phyloP scores from a whole-genome alignment of 371 early-diverging fungal species.

The Lichtheimia ornata region DNA sequence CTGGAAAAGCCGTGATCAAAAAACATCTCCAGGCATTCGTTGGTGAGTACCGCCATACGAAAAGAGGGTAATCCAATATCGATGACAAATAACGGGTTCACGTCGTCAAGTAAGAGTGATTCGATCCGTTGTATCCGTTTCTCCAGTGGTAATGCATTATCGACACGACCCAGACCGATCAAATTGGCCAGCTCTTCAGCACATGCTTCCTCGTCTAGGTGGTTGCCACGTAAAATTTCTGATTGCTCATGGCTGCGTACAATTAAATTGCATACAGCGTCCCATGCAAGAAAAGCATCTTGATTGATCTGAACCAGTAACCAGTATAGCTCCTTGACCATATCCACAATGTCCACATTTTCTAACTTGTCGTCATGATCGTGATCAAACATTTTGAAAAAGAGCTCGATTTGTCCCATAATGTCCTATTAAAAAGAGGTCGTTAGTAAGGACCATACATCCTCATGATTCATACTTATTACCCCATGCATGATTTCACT shows the following conservation, averaged over 20 bases:
- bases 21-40: conserved; percentile 67
- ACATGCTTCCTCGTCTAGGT: conserved; percentile 14
- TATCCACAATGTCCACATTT: conserved; percentile 75
- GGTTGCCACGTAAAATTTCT: conserved; percentile 31
- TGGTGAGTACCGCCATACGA: conserved; percentile 69
- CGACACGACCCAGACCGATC: conserved; percentile 5
- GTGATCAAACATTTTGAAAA: conserved; percentile 81
- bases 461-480: conserved; percentile 14
- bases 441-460: not conserved
- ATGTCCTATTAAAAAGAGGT: conserved; percentile 59
- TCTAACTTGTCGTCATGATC: conserved; percentile 65
- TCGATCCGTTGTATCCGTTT: conserved; percentile 20
- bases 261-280: conserved; percentile 63
- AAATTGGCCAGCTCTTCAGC: conserved; percentile 16
- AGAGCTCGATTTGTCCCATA: conserved; percentile 75
- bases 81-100: conserved; percentile 8
- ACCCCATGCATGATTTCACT: conserved; percentile 75
- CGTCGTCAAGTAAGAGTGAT: conserved; percentile 2
- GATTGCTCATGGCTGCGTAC: conserved; percentile 62
- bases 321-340: conserved; percentile 82
- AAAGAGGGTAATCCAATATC: conserved; percentile 37
- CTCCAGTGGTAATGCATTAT: conserved; percentile 6
- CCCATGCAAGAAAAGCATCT: conserved; percentile 55
- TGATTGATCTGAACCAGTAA: conserved; percentile 46
- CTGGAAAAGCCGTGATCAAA: conserved; percentile 66